phyloP scores from a whole-genome alignment of 495 filamentous ascomycete genomes.

The Aspergillus steynii region DNA sequence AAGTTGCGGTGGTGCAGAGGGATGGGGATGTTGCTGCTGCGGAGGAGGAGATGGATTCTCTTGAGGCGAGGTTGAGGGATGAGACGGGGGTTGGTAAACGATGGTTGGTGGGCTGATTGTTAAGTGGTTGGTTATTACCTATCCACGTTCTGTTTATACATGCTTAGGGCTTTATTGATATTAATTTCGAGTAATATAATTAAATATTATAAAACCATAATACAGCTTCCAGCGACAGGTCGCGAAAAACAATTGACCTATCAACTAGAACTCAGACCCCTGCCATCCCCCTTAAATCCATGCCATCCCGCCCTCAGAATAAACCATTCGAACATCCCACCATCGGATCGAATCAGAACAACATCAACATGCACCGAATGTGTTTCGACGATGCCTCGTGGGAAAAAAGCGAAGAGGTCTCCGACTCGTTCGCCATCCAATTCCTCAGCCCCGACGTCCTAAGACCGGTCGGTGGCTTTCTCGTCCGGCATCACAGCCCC shows the following conservation, averaged over 20 bases:
- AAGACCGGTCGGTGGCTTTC: slow-evolving; percentile 23
- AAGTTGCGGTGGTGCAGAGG: slow-evolving; percentile 20
- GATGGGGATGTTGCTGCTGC: slow-evolving; percentile 22
- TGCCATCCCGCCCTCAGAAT: too few species aligned
- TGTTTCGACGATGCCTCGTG: slow-evolving; percentile 35
- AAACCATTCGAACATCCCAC: too few species aligned
- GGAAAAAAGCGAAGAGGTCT: slow-evolving; percentile 25
- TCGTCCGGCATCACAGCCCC: slow-evolving; percentile 18
- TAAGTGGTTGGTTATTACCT: too few species aligned
- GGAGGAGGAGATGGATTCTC: slow-evolving; percentile 11
- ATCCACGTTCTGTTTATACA: too few species aligned
- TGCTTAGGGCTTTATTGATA: too few species aligned
- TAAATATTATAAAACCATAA: too few species aligned
- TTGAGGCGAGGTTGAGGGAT: neutral
- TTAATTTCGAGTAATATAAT: too few species aligned
- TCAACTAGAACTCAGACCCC: too few species aligned
- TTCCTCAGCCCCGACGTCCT: slow-evolving; percentile 21
- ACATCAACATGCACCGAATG: neutral
- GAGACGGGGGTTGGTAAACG: slow-evolving; percentile 4
- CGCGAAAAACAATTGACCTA: too few species aligned
- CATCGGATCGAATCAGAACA: too few species aligned
- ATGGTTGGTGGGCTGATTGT: neutral
- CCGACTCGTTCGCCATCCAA: slow-evolving; percentile 18
- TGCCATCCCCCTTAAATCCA: too few species aligned
- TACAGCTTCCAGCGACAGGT: too few species aligned